phyloP scores from a whole-genome alignment of 345 rosid genomes.

The Moringa oleifera region DNA sequence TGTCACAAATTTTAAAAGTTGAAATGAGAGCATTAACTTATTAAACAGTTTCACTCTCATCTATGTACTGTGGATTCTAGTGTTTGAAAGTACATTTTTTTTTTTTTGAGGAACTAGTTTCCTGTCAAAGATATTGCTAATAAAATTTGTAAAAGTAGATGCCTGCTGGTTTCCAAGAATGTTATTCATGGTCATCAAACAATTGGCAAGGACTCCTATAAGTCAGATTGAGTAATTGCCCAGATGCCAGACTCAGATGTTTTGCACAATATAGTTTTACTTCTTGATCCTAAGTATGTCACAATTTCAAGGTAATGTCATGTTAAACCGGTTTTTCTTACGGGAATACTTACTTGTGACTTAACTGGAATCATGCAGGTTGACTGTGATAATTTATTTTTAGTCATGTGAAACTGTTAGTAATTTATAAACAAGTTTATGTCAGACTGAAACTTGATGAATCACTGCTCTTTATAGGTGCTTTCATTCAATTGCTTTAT shows the following conservation, averaged over 20 bases:
- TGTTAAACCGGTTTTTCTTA: background rate
- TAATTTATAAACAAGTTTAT: slow-evolving; percentile 3
- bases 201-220: background rate
- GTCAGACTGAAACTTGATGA: slow-evolving; percentile 12
- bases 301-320: too few species aligned
- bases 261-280: background rate
- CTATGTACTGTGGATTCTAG: too few species aligned
- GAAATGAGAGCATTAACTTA: too few species aligned
- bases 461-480: slow-evolving; percentile 18
- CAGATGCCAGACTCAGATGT: background rate
- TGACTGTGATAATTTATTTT: background rate
- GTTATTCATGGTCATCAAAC: background rate
- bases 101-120: too few species aligned
- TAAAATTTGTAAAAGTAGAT: background rate
- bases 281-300: background rate
- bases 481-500: slow-evolving; percentile 23
- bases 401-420: background rate
- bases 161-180: background rate
- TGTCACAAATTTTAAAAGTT: too few species aligned
- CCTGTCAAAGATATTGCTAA: too few species aligned
- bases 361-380: background rate
- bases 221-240: background rate
- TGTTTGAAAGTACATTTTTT: too few species aligned
- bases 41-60: too few species aligned
- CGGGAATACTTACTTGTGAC: background rate